A percentile compares a stretch with the other conserved stretches of the same genome.
These are phyloP conservation scores for Chytriomyces confervae DNA, from an alignment of 192 early-diverging fungal species.

Conservation along the genomic window DNA sequence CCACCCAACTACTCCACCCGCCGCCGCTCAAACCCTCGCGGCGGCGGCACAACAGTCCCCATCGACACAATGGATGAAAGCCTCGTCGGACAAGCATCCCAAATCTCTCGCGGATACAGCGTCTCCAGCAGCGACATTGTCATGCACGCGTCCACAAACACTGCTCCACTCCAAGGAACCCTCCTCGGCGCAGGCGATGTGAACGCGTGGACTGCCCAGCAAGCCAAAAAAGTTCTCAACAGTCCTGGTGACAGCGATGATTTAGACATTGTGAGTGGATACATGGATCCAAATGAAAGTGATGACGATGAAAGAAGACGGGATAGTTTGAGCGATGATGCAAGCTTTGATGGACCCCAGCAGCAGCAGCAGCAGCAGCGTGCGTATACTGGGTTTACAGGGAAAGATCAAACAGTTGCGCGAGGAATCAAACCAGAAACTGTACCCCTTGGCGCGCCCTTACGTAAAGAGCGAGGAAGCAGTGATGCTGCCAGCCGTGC, in stretches of 20 bases:
- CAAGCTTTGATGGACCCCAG: neutral
- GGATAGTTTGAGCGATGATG: neutral
- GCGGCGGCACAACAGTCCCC: no score
- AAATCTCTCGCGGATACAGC: neutral
- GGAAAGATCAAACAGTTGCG: neutral
- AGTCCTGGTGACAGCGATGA: neutral
- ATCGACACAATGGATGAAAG: neutral
- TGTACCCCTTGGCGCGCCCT: neutral
- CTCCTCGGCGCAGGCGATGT: neutral
- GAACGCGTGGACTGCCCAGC: neutral
- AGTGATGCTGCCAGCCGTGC: neutral
- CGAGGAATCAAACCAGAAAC: neutral
- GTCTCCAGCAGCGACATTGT: neutral
- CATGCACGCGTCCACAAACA: neutral
- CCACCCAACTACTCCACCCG: neutral
- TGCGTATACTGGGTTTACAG: neutral
- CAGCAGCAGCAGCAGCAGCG: no score
- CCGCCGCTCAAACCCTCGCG: neutral
- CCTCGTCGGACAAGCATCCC: neutral
- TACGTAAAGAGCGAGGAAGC: neutral
- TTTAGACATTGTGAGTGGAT: neutral
- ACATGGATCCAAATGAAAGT: neutral
- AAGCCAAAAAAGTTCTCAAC: neutral
- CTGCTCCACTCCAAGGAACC: neutral
- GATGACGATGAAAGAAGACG: neutral